Percentiles rank a stretch among this genome's conserved stretches.
Evolutionary conservation across 257 asterid genomes (phyloP).

Genomic region (Paulownia fortunei): DNA sequence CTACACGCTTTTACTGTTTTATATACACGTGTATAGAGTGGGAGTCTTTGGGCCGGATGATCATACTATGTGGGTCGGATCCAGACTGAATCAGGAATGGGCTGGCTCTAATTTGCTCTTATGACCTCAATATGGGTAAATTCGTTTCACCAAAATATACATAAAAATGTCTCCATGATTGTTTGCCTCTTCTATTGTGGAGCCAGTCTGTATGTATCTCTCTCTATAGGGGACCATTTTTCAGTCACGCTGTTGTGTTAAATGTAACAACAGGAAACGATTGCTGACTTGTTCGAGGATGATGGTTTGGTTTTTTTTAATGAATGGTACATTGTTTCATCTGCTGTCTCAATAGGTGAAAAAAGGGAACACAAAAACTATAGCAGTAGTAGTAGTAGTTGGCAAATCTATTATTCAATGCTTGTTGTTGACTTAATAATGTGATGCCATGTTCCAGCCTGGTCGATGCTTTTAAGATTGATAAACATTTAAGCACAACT

Average conservation of each 20-base stretch:
- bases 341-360: neutral
- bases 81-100: neutral
- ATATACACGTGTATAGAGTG: neutral
- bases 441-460: no score
- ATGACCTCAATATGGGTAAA: neutral
- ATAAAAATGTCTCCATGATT: neutral
- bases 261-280: neutral
- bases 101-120: neutral
- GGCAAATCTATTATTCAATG: neutral
- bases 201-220: neutral
- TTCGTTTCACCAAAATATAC: neutral
- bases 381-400: neutral
- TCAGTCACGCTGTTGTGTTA: neutral
- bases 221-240: neutral
- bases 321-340: neutral
- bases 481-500: neutral
- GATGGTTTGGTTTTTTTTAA: neutral
- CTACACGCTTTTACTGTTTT: conserved; percentile 15
- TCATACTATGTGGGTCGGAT: neutral
- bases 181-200: neutral
- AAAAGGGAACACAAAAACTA: neutral
- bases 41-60: neutral
- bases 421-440: neutral
- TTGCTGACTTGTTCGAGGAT: neutral
- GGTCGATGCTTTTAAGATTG: neutral